phyloP scores from a whole-genome alignment of 2,329 filamentous ascomycete species.

The Teratosphaeria destructans region DNA sequence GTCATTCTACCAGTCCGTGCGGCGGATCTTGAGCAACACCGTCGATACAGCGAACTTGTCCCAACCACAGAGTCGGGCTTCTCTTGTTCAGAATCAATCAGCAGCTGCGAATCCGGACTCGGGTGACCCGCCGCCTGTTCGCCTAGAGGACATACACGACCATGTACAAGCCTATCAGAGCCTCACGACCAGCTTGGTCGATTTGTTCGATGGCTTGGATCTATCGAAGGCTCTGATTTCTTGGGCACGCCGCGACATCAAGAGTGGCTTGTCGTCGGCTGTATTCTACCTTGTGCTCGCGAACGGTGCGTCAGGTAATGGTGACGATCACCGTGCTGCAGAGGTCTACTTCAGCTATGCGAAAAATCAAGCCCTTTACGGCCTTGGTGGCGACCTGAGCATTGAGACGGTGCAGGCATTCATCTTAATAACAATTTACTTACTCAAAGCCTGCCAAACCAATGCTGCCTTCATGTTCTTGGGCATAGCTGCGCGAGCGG shows the following conservation, averaged over 20 bases:
- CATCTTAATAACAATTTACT: conserved; percentile 41
- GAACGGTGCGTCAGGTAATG: conserved; percentile 36
- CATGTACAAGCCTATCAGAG: conserved; percentile 31
- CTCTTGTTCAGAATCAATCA: conserved; percentile 1
- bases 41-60: conserved; percentile 28
- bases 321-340: conserved; percentile 27
- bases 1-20: conserved; percentile 43
- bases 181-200: conserved; percentile 39
- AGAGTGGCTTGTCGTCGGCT: background rate
- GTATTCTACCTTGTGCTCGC: conserved; percentile 43
- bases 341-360: conserved; percentile 40
- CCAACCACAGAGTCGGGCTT: conserved; percentile 1
- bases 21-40: conserved; percentile 38
- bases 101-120: background rate
- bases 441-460: conserved; percentile 41
- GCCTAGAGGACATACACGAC: background rate
- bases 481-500: conserved; percentile 41
- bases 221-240: conserved; percentile 16
- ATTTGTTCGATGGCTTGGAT: conserved; percentile 36
- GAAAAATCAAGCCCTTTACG: conserved; percentile 33
- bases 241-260: conserved; percentile 12
- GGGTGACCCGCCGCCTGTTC: background rate
- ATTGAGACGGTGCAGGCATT: conserved; percentile 43
- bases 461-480: conserved; percentile 45
- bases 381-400: conserved; percentile 40